A percentile compares a stretch with the other conserved stretches of the same genome.
These are phyloP conservation scores for Diplocarpon mali DNA, from an alignment of 2,329 filamentous ascomycete species.

Conservation along the genomic window DNA sequence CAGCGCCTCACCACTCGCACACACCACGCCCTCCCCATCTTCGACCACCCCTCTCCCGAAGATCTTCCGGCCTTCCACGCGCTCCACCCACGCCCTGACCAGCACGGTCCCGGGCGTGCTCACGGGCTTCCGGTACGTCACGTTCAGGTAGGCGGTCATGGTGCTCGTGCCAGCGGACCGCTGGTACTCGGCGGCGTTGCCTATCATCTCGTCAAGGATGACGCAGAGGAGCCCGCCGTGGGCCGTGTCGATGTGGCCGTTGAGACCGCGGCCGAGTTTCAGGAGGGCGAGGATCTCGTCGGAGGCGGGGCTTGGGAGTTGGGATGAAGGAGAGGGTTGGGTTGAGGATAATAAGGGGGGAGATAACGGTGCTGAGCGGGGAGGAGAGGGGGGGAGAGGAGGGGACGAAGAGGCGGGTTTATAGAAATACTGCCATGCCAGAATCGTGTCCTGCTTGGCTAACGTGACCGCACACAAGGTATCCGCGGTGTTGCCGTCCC, in stretches of 20 bases:
- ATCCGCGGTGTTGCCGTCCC: constrained; percentile 3
- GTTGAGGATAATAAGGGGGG: too few relatives aligned
- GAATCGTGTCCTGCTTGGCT: constrained; percentile 14
- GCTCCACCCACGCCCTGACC: constrained; percentile 33
- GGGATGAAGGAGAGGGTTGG: background rate
- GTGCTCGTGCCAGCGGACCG: constrained; percentile 13
- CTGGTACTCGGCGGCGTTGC: constrained; percentile 7
- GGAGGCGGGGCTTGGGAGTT: background rate
- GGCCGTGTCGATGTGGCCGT: constrained; percentile 41
- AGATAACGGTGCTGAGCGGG: too few relatives aligned
- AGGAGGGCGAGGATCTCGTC: constrained; percentile 13
- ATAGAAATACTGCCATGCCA: constrained; percentile 16
- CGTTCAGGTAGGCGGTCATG: constrained; percentile 42
- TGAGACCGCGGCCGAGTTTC: constrained; percentile 38
- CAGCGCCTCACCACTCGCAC: constrained; percentile 42
- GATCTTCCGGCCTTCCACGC: constrained; percentile 42
- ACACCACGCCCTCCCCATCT: constrained; percentile 35
- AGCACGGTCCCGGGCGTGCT: constrained; percentile 38
- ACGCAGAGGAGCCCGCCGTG: constrained; percentile 50
- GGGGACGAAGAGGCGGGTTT: background rate
- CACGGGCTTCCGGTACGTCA: constrained; percentile 42
- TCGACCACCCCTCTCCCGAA: constrained; percentile 38
- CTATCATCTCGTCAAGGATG: constrained; percentile 46
- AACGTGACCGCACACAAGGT: constrained; percentile 16
- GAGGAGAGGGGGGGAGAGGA: too few relatives aligned